A percentile compares a stretch with the other conserved stretches of the same genome.
These are phyloP conservation scores for Malus hybrid DNA, from an alignment of 331 rosid species.

Conservation along the genomic window DNA sequence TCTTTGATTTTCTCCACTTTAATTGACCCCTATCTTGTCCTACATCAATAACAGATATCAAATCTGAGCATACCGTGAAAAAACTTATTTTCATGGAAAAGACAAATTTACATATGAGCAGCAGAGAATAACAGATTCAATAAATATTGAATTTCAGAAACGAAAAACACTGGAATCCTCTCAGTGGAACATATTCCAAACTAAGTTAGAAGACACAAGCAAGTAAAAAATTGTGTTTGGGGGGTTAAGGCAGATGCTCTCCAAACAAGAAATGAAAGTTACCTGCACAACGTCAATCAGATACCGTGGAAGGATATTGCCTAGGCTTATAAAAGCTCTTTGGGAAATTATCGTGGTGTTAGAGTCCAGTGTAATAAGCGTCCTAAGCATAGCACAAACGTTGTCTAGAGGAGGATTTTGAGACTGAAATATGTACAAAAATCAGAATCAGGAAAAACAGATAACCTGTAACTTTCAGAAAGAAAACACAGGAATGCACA, in stretches of 20 bases:
- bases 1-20: background rate
- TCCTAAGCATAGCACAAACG: constrained; percentile 57
- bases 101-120: background rate
- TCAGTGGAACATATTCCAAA: background rate
- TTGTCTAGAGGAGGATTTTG: constrained; percentile 57
- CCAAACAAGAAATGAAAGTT: constrained; percentile 19
- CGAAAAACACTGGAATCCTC: background rate
- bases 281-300: constrained; percentile 50
- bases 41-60: background rate
- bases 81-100: background rate
- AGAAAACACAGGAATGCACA: background rate
- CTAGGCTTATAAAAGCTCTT: constrained; percentile 38
- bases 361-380: constrained; percentile 47
- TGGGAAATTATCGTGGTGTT: constrained; percentile 49
- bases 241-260: background rate
- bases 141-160: background rate
- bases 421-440: constrained; percentile 25
- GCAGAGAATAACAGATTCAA: background rate
- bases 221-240: background rate
- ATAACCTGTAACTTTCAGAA: background rate
- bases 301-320: constrained; percentile 46
- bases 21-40: background rate
- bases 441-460: constrained; percentile 2
- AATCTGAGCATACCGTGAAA: background rate
- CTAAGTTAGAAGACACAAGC: background rate